Percentiles rank a stretch among this genome's conserved stretches.
Evolutionary conservation across 768 basidiomycete genomes (phyloP).

Genomic region (Cystofilobasidium ferigula): DNA sequence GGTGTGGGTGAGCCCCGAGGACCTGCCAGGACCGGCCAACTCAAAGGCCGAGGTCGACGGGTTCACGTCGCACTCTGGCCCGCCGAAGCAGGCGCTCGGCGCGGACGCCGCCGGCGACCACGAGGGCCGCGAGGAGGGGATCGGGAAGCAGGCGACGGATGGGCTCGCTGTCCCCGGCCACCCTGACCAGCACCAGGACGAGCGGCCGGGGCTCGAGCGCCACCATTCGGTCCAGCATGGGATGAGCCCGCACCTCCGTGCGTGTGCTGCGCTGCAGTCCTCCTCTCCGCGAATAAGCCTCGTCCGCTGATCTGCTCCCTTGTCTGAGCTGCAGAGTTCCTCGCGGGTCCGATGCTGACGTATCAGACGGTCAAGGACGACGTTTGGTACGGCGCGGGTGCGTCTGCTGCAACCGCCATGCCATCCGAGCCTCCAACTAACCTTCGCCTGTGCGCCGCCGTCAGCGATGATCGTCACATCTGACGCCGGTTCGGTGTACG

Average conservation of each 20-base stretch:
- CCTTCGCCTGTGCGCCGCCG: too few relatives aligned
- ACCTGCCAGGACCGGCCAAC: constrained; percentile 14
- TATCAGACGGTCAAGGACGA: constrained; percentile 76
- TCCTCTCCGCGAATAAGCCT: too few relatives aligned
- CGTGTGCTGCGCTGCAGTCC: too few relatives aligned
- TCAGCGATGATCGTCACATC: constrained; percentile 66
- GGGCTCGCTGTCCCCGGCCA: background rate
- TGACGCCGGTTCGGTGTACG: constrained; percentile 31
- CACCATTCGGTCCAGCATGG: constrained; percentile 17
- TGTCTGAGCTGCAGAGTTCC: too few relatives aligned
- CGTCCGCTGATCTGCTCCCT: too few relatives aligned
- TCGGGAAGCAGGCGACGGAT: background rate
- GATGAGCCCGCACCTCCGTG: constrained; percentile 23
- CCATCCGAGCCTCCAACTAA: background rate
- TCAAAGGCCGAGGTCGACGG: constrained; percentile 9
- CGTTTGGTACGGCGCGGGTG: constrained; percentile 60
- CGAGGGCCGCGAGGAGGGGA: background rate
- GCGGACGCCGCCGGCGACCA: background rate
- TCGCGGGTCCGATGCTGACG: constrained; percentile 46
- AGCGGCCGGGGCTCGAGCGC: constrained; percentile 2
- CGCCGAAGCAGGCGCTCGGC: background rate
- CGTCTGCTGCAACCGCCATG: background rate
- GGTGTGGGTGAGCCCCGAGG: constrained; percentile 17
- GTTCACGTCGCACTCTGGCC: constrained; percentile 11
- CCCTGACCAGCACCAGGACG: background rate